These are phyloP conservation scores for Arthrobotrys entomopaga DNA, from an alignment of 2,329 filamentous ascomycete species.

Conservation along the genomic window DNA sequence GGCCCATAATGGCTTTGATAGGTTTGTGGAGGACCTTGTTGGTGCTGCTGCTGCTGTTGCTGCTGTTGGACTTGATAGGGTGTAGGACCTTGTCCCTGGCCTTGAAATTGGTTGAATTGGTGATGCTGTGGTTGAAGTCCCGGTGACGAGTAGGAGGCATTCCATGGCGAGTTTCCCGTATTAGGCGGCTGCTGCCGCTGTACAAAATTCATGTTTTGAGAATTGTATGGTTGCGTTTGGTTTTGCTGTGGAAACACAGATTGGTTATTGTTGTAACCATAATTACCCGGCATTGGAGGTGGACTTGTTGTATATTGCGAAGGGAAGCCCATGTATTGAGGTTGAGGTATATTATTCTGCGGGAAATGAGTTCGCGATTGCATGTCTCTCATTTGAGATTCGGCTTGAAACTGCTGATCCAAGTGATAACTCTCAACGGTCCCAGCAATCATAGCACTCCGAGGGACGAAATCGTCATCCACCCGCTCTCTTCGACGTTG, in stretches of 20 bases:
- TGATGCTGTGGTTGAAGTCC: conserved; percentile 29
- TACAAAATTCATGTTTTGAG: conserved; percentile 33
- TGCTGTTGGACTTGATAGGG: conserved; percentile 38
- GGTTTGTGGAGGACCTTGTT: conserved; percentile 32
- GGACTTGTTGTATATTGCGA: conserved; percentile 34
- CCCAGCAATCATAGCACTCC: conserved; percentile 53
- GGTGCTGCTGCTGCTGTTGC: conserved; percentile 15
- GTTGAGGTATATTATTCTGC: conserved; percentile 29
- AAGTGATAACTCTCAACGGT: conserved; percentile 52
- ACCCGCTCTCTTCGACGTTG: conserved; percentile 38
- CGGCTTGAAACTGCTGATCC: conserved; percentile 48
- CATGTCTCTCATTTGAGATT: conserved; percentile 43
- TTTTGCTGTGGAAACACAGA: conserved; percentile 30
- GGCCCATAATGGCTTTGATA: conserved; percentile 35
- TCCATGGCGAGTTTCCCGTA: conserved; percentile 28
- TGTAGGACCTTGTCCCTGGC: conserved; percentile 28
- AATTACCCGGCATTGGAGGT: conserved; percentile 31
- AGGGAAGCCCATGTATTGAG: conserved; percentile 38
- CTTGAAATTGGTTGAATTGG: conserved; percentile 41
- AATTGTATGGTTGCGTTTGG: conserved; percentile 29
- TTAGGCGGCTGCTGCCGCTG: conserved; percentile 25
- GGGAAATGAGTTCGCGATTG: conserved; percentile 32
- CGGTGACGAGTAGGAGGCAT: conserved; percentile 22
- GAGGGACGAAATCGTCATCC: conserved; percentile 54
- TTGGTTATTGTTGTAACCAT: conserved; percentile 40